A percentile compares a stretch with the other conserved stretches of the same genome.
phyloP scores from a whole-genome alignment of 2,329 filamentous ascomycete species.

The Exserohilum turcica region DNA sequence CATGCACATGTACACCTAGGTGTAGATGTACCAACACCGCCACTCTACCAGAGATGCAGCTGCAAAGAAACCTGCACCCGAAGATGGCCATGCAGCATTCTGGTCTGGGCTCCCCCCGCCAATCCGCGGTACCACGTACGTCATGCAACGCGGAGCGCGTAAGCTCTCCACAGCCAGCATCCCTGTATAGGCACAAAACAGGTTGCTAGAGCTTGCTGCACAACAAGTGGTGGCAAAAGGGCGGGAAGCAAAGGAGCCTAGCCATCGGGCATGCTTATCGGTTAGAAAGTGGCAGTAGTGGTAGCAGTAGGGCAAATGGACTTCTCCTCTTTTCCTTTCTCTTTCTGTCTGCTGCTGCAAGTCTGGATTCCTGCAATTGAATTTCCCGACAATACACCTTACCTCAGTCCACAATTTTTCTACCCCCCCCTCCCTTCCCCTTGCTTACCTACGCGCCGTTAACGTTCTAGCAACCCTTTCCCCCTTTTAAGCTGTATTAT shows the following conservation, averaged over 20 bases:
- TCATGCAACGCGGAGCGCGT: slow-evolving; percentile 32
- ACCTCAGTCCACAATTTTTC: too few species aligned
- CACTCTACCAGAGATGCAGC: not conserved
- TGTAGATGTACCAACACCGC: not conserved
- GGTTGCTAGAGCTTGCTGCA: slow-evolving; percentile 24
- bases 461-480: not conserved
- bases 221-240: slow-evolving; percentile 24
- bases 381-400: too few species aligned
- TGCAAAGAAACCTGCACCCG: slow-evolving; percentile 11
- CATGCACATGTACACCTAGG: too few species aligned
- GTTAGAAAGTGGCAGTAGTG: not conserved
- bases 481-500: too few species aligned
- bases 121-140: slow-evolving; percentile 31
- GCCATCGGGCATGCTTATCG: slow-evolving; percentile 23
- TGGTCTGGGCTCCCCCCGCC: slow-evolving; percentile 1
- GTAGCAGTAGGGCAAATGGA: too few species aligned
- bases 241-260: too few species aligned
- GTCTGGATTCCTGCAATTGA: slow-evolving; percentile 5
- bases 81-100: slow-evolving; percentile 11
- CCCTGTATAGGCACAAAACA: slow-evolving; percentile 29
- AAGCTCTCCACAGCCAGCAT: slow-evolving; percentile 8
- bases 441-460: not conserved
- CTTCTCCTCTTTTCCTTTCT: too few species aligned
- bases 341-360: not conserved
- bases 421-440: too few species aligned